Evolutionary conservation across 768 basidiomycete genomes (phyloP).

Genomic region (Amanita inopinata): DNA sequence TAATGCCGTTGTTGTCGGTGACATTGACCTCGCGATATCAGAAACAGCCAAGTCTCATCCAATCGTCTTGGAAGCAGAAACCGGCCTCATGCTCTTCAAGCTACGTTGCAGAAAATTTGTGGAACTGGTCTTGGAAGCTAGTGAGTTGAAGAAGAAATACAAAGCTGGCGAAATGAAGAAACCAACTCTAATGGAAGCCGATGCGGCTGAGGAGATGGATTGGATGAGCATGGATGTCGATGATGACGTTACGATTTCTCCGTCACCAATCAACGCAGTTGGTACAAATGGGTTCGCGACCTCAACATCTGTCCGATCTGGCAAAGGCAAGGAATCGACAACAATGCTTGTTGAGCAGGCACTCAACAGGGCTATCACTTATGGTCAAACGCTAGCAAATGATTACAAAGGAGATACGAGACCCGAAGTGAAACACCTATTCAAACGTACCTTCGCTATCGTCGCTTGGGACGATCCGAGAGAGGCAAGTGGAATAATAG

Average conservation of each 20-base stretch:
- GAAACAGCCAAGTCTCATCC: constrained; percentile 51
- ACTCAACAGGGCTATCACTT: constrained; percentile 57
- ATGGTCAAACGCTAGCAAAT: constrained; percentile 61
- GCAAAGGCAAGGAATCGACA: constrained; percentile 14
- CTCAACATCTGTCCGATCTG: background rate
- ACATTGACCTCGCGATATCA: constrained; percentile 59
- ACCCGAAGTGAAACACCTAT: constrained; percentile 52
- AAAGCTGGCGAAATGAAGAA: constrained; percentile 25
- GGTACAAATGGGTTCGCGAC: constrained; percentile 16
- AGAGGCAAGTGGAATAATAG: constrained; percentile 53
- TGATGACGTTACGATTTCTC: constrained; percentile 23
- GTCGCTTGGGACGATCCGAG: constrained; percentile 73
- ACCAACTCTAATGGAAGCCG: constrained; percentile 17
- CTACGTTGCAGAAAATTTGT: constrained; percentile 80
- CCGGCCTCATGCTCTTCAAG: constrained; percentile 69
- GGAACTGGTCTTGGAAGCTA: constrained; percentile 66
- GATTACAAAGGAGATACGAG: constrained; percentile 60
- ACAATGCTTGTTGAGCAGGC: constrained; percentile 41
- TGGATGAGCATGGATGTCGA: constrained; percentile 58
- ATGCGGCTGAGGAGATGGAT: constrained; percentile 31
- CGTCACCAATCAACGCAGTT: constrained; percentile 11
- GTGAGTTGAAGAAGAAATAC: constrained; percentile 58
- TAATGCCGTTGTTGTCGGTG: constrained; percentile 54
- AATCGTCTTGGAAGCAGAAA: constrained; percentile 53
- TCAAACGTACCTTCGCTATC: constrained; percentile 70